Evolutionary conservation across 2,329 filamentous ascomycete species (phyloP).

Genomic region (Colletotrichum chlorophyti): DNA sequence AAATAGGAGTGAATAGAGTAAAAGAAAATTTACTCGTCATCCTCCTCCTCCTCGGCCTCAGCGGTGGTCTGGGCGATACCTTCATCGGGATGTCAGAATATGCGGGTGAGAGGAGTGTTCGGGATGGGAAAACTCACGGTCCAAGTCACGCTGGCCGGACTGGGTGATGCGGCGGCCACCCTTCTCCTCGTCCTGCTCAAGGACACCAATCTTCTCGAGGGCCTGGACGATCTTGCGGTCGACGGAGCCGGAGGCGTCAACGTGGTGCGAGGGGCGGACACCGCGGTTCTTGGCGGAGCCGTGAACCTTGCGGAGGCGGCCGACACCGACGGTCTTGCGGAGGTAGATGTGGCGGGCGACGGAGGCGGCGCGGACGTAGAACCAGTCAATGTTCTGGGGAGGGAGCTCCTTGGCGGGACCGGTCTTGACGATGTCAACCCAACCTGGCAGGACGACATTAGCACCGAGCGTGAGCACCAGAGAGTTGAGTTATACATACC

Average conservation of each 20-base stretch:
- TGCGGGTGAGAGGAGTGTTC: not conserved
- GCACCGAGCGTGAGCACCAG: constrained; percentile 24
- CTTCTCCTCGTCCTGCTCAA: constrained; percentile 98
- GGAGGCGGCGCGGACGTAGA: constrained; percentile 87
- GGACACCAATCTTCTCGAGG: constrained; percentile 98
- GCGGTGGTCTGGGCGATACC: constrained; percentile 82
- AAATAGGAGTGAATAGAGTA: not conserved
- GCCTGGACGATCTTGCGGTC: constrained; percentile 98
- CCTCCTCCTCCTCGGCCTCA: constrained; percentile 73
- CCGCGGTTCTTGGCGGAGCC: constrained; percentile 98
- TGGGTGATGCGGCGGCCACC: constrained; percentile 98
- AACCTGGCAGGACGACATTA: constrained; percentile 64
- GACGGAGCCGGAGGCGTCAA: constrained; percentile 92
- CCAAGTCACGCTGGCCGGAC: constrained; percentile 97
- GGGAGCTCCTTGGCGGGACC: constrained; percentile 96
- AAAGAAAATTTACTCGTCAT: constrained; percentile 64
- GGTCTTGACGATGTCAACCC: constrained; percentile 99
- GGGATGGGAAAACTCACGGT: constrained; percentile 61
- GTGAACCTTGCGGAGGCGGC: constrained; percentile 96
- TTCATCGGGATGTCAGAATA: constrained; percentile 31
- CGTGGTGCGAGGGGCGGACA: constrained; percentile 88
- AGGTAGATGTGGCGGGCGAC: constrained; percentile 99
- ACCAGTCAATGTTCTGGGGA: constrained; percentile 98
- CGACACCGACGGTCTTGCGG: constrained; percentile 98
- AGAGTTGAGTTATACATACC: constrained; percentile 62